Evolutionary conservation across 257 asterid genomes (phyloP), one percentile per base, ranked within the genome.

Genomic region (Gentiana straminea): DNA sequence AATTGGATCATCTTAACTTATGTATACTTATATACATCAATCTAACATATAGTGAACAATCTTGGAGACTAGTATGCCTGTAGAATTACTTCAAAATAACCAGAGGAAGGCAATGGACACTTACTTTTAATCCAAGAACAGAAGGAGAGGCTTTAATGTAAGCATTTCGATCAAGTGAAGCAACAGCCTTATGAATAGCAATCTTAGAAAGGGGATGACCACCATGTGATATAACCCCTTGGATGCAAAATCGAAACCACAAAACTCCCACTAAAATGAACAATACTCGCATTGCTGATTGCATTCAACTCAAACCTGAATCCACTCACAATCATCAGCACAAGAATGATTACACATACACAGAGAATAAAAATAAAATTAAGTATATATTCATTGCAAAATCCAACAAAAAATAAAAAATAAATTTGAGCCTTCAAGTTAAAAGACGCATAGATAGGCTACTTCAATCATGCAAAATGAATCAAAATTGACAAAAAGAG

Each of bases 191-290:
- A 64, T 84, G 86, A 43, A 91, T 66, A 3, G 76, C 76, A 52
- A 91, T 78, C 33, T 49, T 35, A 4, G 94, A 71, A 47, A 91
- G 86, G 12, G 98, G 95, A 49, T 91, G 96, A 68, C 58, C 78
- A 61, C 86, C 86, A 33, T 91, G 93, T 24, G 96, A 73, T 38
- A 45, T 65, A 65, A 73, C 95, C 59, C 73, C 79, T 63, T 61
- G 58, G 58, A 77, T 62, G 62, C 64, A 70, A 61, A 64, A 49
- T 37, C 76, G 65, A 67, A 68, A 75, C 94, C 74, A 79, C 33
- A 76, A 70, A 67, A 84, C 64, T 66, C 77, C 75, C 61, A 70
- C 39, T 49, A 82, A 55, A 38, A 51, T 68, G 59, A 73, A 2
- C 24, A 70, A 56, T 39, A 62, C 38, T 55, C 61, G 70, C 94